Conservation (phyloP, 306 rosid genomes). For the Vicia villosa region DNA sequence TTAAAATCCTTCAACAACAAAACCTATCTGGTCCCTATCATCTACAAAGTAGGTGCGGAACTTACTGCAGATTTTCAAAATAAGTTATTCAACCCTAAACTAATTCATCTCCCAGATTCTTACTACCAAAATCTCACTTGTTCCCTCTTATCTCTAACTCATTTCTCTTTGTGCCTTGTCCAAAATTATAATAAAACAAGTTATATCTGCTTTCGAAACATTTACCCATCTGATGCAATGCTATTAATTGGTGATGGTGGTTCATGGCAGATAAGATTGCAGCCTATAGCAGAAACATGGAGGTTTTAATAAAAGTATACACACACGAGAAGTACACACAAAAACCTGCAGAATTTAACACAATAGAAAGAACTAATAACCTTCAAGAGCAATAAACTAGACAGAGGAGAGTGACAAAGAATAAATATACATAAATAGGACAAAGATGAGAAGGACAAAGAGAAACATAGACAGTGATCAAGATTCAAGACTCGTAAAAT, state of each 20-base stretch:
- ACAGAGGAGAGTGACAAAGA: neutral
- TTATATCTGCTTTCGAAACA: neutral
- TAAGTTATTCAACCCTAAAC: neutral
- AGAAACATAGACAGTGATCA: neutral
- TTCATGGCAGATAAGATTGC: neutral
- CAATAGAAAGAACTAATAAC: neutral
- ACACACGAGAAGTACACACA: neutral
- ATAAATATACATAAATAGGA: neutral
- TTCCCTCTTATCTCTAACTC: neutral
- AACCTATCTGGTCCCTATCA: neutral
- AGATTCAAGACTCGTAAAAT: neutral
- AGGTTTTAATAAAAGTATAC: neutral
- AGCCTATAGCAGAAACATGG: neutral
- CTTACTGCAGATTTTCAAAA: neutral
- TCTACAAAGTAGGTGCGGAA: neutral
- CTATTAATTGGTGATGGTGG: neutral
- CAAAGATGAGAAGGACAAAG: neutral
- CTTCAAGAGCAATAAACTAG: constrained; percentile 7
- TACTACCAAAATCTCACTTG: constrained; percentile 4
- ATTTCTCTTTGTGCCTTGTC: neutral
- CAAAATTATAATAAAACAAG: neutral
- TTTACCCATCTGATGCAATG: neutral
- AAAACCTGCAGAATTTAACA: constrained; percentile 3
- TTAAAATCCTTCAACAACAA: constrained; percentile 2
- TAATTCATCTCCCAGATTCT: constrained; percentile 6